Percentiles rank a stretch among this genome's conserved stretches.
Conservation (phyloP, 31 red algal genomes). For the Porphyra umbilicalis region DNA sequence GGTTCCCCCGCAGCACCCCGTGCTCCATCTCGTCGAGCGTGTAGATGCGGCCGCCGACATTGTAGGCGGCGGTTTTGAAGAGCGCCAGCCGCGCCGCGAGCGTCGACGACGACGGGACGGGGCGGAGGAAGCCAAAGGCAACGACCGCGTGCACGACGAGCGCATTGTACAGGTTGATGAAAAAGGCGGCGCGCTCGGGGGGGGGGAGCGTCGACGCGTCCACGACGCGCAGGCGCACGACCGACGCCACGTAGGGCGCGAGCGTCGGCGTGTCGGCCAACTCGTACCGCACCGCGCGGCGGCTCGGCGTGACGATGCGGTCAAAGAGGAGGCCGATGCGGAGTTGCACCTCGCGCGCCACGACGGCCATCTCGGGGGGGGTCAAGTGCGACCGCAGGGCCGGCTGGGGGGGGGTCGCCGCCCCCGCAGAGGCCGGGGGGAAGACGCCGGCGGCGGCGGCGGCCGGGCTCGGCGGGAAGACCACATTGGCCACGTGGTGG, state of each 20-base stretch:
- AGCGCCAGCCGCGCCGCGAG: slow-evolving; percentile 58
- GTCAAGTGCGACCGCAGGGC: not conserved
- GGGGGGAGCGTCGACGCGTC: slow-evolving; percentile 35
- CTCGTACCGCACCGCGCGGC: not conserved
- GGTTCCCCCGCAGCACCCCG: slow-evolving; percentile 68
- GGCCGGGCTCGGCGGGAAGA: not conserved
- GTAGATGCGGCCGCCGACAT: slow-evolving; percentile 75
- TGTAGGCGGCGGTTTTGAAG: slow-evolving; percentile 60
- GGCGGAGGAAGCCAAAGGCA: slow-evolving; percentile 34
- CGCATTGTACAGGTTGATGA: slow-evolving; percentile 86
- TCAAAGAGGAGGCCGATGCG: slow-evolving; percentile 1
- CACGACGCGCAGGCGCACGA: slow-evolving; percentile 51
- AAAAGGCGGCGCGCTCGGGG: slow-evolving; percentile 67
- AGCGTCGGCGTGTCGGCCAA: slow-evolving; percentile 18
- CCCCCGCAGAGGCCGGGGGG: too few relatives aligned
- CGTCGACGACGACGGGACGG: slow-evolving; percentile 8
- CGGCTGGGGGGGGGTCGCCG: not conserved
- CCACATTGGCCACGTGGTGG: not conserved
- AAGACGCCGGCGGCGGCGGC: too few relatives aligned
- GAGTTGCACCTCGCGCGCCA: not conserved
- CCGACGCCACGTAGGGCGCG: slow-evolving; percentile 36
- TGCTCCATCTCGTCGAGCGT: slow-evolving; percentile 84
- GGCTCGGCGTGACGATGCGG: not conserved
- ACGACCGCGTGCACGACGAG: slow-evolving; percentile 77
- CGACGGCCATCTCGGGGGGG: not conserved